Evolutionary conservation across 2,329 filamentous ascomycete species (phyloP).

Genomic region (Magnaporthiopsis rhizophila): DNA sequence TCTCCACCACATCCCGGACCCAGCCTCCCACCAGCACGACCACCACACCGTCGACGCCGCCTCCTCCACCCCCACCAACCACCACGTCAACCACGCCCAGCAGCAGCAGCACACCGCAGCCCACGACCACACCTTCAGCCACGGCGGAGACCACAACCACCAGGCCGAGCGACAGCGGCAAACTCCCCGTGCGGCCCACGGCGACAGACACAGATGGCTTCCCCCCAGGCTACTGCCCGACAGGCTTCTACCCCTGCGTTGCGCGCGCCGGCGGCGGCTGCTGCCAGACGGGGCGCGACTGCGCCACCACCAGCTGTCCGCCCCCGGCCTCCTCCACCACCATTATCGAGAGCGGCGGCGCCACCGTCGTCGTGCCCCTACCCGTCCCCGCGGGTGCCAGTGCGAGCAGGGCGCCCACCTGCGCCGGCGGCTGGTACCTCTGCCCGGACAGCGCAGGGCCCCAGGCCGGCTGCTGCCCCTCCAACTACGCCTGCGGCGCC

Average conservation of each 20-base stretch:
- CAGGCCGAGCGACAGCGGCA: conserved; percentile 29
- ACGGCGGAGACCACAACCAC: conserved; percentile 24
- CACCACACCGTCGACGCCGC: conserved; percentile 3
- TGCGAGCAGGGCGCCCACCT: conserved; percentile 36
- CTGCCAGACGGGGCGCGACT: conserved; percentile 81
- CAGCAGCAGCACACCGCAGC: conserved; percentile 18
- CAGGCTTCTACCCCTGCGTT: conserved; percentile 84
- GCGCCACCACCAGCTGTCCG: conserved; percentile 72
- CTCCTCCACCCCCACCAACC: conserved; percentile 10
- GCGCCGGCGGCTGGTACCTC: conserved; percentile 76
- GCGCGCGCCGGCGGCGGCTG: conserved; percentile 78
- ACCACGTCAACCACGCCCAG: conserved; percentile 15
- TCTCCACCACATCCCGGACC: conserved; percentile 14
- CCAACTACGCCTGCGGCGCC: conserved; percentile 64
- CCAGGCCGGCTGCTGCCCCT: conserved; percentile 77
- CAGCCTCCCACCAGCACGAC: conserved; percentile 10
- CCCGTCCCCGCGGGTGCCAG: conserved; percentile 29
- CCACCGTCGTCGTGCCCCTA: conserved; percentile 62
- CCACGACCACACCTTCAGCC: conserved; percentile 10
- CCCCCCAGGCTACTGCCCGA: conserved; percentile 57
- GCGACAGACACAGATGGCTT: conserved; percentile 27
- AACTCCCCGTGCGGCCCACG: conserved; percentile 40
- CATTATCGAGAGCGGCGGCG: conserved; percentile 42
- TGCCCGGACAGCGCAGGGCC: conserved; percentile 46
- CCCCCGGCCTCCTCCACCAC: conserved; percentile 52